Evolutionary conservation across 495 filamentous ascomycete genomes (phyloP), one percentile per base, ranked within the genome.

Genomic region (Neurospora sp.): DNA sequence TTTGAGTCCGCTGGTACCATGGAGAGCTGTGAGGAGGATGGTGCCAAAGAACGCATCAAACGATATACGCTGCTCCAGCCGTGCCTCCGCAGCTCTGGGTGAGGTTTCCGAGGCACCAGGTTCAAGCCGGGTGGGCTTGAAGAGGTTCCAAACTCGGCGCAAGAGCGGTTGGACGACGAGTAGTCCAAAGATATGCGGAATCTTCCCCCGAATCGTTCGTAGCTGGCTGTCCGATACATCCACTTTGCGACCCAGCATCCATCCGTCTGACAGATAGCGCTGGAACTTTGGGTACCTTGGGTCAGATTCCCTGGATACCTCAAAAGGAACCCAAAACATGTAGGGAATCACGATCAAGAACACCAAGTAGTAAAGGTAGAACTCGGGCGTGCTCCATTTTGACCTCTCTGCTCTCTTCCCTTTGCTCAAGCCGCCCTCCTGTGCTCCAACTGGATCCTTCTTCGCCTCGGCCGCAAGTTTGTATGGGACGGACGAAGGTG

Each of bases 181-280:
- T 5, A 98, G 86, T 4, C 87, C 70, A 2, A 88, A 82, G 75
- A 98, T 88, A 77, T 92, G 91, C 10, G 93, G 94, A 40, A 98
- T 86, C 80, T 98, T 98, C 69, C 88, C 84, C 69, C 96, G 91
- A 77, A 98, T 97, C 69, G 87, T 88, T n/a, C 85, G 83, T 81
- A 97, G 98, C 80, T 99, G 96, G 10, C 85, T 78, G 83, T 99
- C 96, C 8, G 94, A 96, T 73, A 94, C 89, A 82, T 99, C 96
- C 92, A 98, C 93, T 85, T 92, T 93, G 69, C 94, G 92, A 17
- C 96, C 96, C n/a, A 90, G 91, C 71, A 99, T 93, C 96, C 96
- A 99, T 71, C 96, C 96, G 10, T 89, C 85, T 0, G 88, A 90
- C 20, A 99, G 87, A 1, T 91, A 81, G 68, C 84, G 81, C 73